Evolutionary conservation across 306 rosid species (phyloP).

Genomic region (Mimosa pudica): DNA sequence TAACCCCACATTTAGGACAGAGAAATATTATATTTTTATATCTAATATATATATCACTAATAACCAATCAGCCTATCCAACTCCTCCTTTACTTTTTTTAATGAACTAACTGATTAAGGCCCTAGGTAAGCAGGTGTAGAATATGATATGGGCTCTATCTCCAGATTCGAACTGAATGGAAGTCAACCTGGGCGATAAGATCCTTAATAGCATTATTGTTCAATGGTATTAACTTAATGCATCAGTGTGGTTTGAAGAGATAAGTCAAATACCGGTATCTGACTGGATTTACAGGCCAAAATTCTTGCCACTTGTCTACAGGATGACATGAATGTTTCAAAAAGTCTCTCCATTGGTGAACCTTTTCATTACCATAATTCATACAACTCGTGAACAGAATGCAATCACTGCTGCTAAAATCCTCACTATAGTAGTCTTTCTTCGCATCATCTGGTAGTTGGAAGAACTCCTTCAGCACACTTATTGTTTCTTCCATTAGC

Average conservation of each 20-base stretch:
- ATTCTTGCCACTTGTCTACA: background rate
- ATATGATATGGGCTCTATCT: too few relatives aligned
- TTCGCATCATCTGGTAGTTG: background rate
- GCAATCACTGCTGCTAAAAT: background rate
- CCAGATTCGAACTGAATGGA: too few relatives aligned
- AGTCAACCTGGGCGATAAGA: too few relatives aligned
- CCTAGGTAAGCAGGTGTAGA: background rate
- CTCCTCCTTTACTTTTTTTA: background rate
- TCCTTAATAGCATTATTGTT: too few relatives aligned
- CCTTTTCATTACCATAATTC: conserved; percentile 2
- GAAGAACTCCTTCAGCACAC: background rate
- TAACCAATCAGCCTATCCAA: background rate
- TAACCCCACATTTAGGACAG: background rate
- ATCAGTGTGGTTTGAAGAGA: background rate
- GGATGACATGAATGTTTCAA: conserved; percentile 2
- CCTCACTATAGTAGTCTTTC: background rate
- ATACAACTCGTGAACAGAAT: background rate
- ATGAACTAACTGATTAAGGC: background rate
- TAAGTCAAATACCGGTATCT: background rate
- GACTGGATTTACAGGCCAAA: background rate
- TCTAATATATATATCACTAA: background rate
- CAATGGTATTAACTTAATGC: background rate
- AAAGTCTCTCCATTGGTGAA: background rate
- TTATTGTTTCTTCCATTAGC: background rate
- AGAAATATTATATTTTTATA: too few relatives aligned